Conservation (phyloP, 2,329 filamentous ascomycete species). For the Cladorrhinum sp. region DNA sequence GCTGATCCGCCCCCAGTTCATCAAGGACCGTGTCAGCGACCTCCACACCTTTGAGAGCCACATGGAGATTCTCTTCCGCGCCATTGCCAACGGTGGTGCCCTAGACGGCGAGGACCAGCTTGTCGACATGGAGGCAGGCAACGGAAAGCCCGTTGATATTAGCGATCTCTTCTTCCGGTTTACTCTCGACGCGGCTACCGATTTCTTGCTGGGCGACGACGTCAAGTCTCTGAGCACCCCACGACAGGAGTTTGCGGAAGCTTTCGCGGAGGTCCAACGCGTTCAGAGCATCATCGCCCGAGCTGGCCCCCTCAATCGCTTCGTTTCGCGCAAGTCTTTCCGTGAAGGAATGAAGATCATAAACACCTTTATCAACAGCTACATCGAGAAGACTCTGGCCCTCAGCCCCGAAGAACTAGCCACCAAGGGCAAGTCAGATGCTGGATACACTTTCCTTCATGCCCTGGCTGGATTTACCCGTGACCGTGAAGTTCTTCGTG, state of each 20-base stretch:
- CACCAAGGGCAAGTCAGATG: constrained; percentile 67
- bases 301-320: constrained; percentile 57
- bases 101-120: constrained; percentile 59
- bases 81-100: constrained; percentile 58
- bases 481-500: constrained; percentile 67
- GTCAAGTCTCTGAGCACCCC: constrained; percentile 62
- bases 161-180: constrained; percentile 78
- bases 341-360: constrained; percentile 62
- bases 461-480: constrained; percentile 79
- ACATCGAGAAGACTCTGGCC: constrained; percentile 70
- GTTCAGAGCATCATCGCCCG: constrained; percentile 67
- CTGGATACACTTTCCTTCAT: constrained; percentile 80
- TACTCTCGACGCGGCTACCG: constrained; percentile 80
- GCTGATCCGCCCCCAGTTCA: constrained; percentile 81
- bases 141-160: constrained; percentile 65
- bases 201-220: constrained; percentile 78
- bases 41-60: constrained; percentile 78
- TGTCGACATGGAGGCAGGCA: constrained; percentile 60
- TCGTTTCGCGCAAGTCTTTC: constrained; percentile 66
- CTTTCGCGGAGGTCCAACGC: constrained; percentile 76
- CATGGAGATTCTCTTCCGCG: constrained; percentile 66
- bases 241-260: constrained; percentile 68
- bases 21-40: constrained; percentile 79
- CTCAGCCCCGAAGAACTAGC: constrained; percentile 70
- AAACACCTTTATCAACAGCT: constrained; percentile 72